phyloP scores from a whole-genome alignment of 2,329 filamentous ascomycete species.

The Immersiporthe knoxdaviesiana region DNA sequence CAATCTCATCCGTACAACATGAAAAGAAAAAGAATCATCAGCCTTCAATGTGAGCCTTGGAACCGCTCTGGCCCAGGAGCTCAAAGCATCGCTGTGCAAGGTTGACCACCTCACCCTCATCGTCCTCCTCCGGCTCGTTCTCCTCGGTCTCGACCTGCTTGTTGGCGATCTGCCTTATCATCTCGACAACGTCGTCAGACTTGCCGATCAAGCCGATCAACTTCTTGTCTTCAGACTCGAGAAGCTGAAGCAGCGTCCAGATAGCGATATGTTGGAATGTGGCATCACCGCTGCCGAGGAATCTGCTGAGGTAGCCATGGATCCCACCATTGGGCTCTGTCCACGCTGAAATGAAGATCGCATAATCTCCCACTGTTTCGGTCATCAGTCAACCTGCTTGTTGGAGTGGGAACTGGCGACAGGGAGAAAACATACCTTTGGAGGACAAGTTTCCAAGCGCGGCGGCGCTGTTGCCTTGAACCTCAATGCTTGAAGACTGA shows the following conservation, averaged over 20 bases:
- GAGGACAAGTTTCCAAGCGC: slow-evolving; percentile 94
- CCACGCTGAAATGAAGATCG: slow-evolving; percentile 95
- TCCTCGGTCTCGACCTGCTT: slow-evolving; percentile 87
- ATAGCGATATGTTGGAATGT: slow-evolving; percentile 99
- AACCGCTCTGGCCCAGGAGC: slow-evolving; percentile 74
- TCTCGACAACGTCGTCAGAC: slow-evolving; percentile 86
- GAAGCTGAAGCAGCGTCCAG: slow-evolving; percentile 92
- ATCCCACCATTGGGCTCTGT: slow-evolving; percentile 89
- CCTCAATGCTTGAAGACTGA: slow-evolving; percentile 93
- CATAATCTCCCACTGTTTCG: slow-evolving; percentile 84
- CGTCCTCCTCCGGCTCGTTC: slow-evolving; percentile 83
- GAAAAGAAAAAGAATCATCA: slow-evolving; percentile 42
- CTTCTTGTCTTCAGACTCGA: slow-evolving; percentile 91
- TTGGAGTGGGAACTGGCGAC: neutral
- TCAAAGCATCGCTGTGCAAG: slow-evolving; percentile 90
- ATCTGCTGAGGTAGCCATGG: slow-evolving; percentile 90
- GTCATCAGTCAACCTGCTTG: slow-evolving; percentile 27
- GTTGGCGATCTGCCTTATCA: slow-evolving; percentile 90
- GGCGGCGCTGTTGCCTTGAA: slow-evolving; percentile 96
- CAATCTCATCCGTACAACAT: slow-evolving; percentile 13
- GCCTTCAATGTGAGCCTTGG: slow-evolving; percentile 82
- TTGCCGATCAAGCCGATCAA: slow-evolving; percentile 88
- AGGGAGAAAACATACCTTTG: slow-evolving; percentile 68
- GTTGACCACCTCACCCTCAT: slow-evolving; percentile 89
- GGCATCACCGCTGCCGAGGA: slow-evolving; percentile 90